These are phyloP conservation scores for Fraxinus cuspidata DNA, from an alignment of 257 asterid species.

Conservation along the genomic window DNA sequence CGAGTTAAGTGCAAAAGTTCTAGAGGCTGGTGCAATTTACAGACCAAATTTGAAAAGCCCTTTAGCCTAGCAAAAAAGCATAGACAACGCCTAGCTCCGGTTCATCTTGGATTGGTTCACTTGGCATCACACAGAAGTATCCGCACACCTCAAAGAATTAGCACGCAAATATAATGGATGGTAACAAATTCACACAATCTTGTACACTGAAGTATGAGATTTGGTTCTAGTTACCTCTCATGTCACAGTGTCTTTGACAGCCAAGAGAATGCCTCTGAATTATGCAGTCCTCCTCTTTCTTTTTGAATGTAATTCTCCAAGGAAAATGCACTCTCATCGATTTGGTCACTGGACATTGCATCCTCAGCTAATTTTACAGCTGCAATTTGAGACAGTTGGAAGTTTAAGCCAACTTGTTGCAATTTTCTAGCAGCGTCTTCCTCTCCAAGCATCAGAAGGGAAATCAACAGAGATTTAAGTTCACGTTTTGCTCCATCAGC, in stretches of 20 bases:
- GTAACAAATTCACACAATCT: background rate
- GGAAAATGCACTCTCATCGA: conserved; percentile 52
- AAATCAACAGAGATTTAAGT: conserved; percentile 60
- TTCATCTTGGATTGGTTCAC: background rate
- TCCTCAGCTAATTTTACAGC: conserved; percentile 77
- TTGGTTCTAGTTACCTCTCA: background rate
- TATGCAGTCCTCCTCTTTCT: conserved; percentile 46
- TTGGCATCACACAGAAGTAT: background rate
- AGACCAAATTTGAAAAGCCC: background rate
- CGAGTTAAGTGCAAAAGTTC: background rate
- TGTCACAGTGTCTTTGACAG: conserved; percentile 56
- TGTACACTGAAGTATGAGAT: background rate
- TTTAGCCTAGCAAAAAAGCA: background rate
- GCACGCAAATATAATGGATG: background rate
- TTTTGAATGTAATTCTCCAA: conserved; percentile 59
- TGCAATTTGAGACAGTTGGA: conserved; percentile 80
- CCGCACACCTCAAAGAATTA: background rate
- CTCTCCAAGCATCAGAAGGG: conserved; percentile 75
- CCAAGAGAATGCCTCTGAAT: conserved; percentile 77
- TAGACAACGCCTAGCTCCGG: background rate
- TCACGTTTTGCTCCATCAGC: conserved; percentile 72
- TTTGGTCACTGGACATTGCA: conserved; percentile 38
- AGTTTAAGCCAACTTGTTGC: conserved; percentile 62
- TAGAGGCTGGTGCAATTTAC: background rate
- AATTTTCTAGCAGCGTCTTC: conserved; percentile 74